Evolutionary conservation across 768 basidiomycete species (phyloP).

Genomic region (Mrakia frigida): DNA sequence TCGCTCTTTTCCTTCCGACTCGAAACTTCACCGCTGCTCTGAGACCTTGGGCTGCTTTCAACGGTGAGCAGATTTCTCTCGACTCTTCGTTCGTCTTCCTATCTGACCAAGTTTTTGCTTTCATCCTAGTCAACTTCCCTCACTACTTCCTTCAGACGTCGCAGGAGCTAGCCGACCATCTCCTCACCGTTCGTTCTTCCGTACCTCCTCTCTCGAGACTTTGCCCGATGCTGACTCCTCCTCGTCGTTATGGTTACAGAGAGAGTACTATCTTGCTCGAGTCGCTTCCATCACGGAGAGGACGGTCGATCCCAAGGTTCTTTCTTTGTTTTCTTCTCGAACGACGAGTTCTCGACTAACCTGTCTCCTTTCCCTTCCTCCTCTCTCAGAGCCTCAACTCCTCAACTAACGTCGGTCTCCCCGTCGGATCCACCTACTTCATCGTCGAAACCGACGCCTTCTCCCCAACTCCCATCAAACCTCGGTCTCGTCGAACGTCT

Average conservation of each 20-base stretch:
- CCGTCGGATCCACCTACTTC: constrained; percentile 17
- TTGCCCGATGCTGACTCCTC: background rate
- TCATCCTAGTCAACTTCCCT: constrained; percentile 74
- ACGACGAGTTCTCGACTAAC: background rate
- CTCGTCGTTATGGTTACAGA: background rate
- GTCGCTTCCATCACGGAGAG: constrained; percentile 27
- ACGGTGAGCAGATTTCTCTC: constrained; percentile 56
- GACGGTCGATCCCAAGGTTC: constrained; percentile 17
- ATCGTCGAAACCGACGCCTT: constrained; percentile 29
- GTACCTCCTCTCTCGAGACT: no score
- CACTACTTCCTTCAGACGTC: constrained; percentile 93
- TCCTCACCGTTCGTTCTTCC: constrained; percentile 17
- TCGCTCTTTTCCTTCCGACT: constrained; percentile 92
- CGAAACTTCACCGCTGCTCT: constrained; percentile 70
- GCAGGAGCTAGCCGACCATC: constrained; percentile 66
- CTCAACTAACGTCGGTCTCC: constrained; percentile 18
- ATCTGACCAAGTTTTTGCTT: background rate
- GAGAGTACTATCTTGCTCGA: constrained; percentile 30
- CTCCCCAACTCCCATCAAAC: constrained; percentile 19
- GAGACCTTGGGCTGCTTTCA: constrained; percentile 98
- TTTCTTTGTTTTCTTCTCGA: background rate
- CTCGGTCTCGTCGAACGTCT: constrained; percentile 11
- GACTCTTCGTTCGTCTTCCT: background rate
- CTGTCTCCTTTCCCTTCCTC: background rate
- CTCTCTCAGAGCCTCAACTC: constrained; percentile 11